Evolutionary conservation across 192 early-diverging fungal genomes (phyloP).

Genomic region (Entrophospora sp.): DNA sequence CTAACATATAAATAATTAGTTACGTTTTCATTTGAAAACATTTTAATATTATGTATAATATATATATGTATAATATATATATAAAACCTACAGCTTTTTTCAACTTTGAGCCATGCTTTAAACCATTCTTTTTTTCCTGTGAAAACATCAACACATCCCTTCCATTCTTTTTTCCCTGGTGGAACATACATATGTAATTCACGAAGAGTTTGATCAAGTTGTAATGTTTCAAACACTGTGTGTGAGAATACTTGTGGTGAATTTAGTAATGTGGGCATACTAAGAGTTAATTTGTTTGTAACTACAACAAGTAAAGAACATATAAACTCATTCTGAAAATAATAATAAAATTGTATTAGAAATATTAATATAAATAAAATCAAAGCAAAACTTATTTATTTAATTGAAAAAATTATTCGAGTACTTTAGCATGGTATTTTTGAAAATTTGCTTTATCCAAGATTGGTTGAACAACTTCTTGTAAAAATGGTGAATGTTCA

Average conservation of each 20-base stretch:
- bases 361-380: neutral
- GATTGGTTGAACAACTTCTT: constrained; percentile 53
- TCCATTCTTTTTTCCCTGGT: constrained; percentile 32
- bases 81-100: constrained; percentile 45
- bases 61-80: too few relatives aligned
- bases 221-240: constrained; percentile 52
- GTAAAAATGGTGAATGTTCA: constrained; percentile 55
- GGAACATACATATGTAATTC: constrained; percentile 49
- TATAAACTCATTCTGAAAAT: constrained; percentile 53
- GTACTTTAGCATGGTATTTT: constrained; percentile 45
- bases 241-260: constrained; percentile 56
- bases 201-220: constrained; percentile 61
- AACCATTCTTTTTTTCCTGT: constrained; percentile 48
- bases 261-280: constrained; percentile 39
- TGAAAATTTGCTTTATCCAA: constrained; percentile 38
- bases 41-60: too few relatives aligned
- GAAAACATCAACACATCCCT: constrained; percentile 40
- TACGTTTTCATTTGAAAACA: too few relatives aligned
- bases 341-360: neutral
- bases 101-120: constrained; percentile 60
- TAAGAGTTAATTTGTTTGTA: constrained; percentile 44
- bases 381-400: neutral
- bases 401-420: neutral
- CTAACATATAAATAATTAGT: constrained; percentile 20
- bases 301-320: constrained; percentile 44